These are phyloP conservation scores for Pythium sukuiense DNA, from an alignment of 352 stramenopile species.

Conservation along the genomic window DNA sequence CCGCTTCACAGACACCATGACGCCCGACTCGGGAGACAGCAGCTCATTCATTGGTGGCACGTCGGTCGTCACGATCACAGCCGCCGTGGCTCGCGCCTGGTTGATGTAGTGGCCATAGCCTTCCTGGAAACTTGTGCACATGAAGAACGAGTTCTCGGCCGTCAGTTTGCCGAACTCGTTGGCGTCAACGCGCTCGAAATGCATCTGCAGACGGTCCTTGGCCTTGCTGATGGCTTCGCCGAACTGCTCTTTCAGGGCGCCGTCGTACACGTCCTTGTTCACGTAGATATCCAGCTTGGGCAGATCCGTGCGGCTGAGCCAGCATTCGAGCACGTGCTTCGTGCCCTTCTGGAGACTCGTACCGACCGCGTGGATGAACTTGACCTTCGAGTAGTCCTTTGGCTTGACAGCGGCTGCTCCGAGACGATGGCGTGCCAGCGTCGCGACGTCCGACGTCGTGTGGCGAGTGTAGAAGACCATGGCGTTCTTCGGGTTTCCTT, in stretches of 20 bases:
- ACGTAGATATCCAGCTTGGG: conserved; percentile 53
- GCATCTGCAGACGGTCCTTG: conserved; percentile 38
- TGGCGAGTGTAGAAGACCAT: conserved; percentile 57
- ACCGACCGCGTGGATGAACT: conserved; percentile 51
- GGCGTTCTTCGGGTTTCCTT: conserved; percentile 51
- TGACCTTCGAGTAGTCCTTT: conserved; percentile 46
- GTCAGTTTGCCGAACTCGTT: conserved; percentile 53
- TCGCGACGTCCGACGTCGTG: conserved; percentile 53
- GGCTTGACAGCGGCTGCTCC: conserved; percentile 7
- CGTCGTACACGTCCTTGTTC: conserved; percentile 40
- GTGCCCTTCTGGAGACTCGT: conserved; percentile 60
- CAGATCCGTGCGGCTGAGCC: conserved; percentile 41
- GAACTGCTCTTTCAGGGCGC: conserved; percentile 27
- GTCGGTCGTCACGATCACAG: conserved; percentile 47
- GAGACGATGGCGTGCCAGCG: conserved; percentile 34
- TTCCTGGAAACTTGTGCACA: conserved; percentile 60
- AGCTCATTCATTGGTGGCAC: conserved; percentile 62
- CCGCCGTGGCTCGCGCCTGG: conserved; percentile 43
- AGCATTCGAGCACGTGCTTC: conserved; percentile 46
- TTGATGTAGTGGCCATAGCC: conserved; percentile 71
- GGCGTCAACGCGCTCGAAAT: conserved; percentile 35
- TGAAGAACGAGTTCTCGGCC: conserved; percentile 47
- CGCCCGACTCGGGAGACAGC: conserved; percentile 38
- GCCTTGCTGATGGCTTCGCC: conserved; percentile 13
- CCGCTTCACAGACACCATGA: conserved; percentile 42